Evolutionary conservation across 495 filamentous ascomycete species (phyloP), one percentile per base, ranked within the genome.

Genomic region (Xylaria acuta): DNA sequence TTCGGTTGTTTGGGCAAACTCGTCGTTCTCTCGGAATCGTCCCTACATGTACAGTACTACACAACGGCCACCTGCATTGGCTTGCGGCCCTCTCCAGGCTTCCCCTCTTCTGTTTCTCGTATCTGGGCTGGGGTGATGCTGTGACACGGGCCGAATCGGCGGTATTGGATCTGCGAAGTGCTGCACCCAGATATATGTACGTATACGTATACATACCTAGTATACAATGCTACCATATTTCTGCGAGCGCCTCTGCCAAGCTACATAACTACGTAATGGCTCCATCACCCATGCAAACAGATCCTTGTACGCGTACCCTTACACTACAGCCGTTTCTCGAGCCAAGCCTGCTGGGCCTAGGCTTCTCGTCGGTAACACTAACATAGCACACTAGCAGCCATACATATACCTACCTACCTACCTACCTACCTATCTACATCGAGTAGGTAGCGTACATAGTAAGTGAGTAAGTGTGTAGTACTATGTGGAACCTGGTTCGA

Each of bases 101-200:
- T 62, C 67, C 67, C 67, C 67, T 69, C 67, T 62, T 40, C 67
- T 5, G 16, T 18, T 67, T 69, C 66, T 69, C 67, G 67, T 69
- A 69, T 69, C 67, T 62, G 43, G 16, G 18, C 34, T 22, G 34
- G 34, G 49, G 30, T 67, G 34, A 56, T n/a, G 65, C 47, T 27
- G 36, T 45, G 18, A 43, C 45, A 58, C 67, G 67, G 67, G 43
- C 67, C 67, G 67, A 69, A 49, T 69, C 67, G 67, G 56, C 56
- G 54, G 59, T 36, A 51, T 69, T 30, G 56, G 30, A 18, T 68
- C 18, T 30, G 32, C 43, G 47, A 25, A 40, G n/a, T 30, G 51
- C 51, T 59, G 47, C 67, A 45, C 59, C 18, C 14, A 34, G 32
- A n/a, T 43, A 20, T n/a, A 14, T 27, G n/a, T n/a, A n/a, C n/a